Evolutionary conservation across 2,329 filamentous ascomycete species (phyloP), one percentile per base, ranked within the genome.

Genomic region (Dissoconium aciculare): DNA sequence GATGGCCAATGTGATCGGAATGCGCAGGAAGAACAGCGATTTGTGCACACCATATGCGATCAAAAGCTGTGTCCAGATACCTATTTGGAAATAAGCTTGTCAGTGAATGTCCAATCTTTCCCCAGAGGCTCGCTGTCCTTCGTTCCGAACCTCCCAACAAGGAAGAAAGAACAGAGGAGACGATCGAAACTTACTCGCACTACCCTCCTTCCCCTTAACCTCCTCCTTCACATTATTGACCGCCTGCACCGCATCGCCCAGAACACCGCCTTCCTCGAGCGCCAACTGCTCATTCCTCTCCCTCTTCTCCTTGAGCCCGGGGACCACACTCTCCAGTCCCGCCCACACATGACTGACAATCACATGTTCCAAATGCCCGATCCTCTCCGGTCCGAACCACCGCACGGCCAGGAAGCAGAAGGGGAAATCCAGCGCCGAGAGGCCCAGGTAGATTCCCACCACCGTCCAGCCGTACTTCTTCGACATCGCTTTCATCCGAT

Each of bases 31-130:
- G 49, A 98, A 94, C 56, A 95, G 83, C 45, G 80, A 91, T 62
- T 98, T 98, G 66, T 98, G 89, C 35, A 98, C 82, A 15, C 87
- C 87, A 51, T 98, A 98, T 9, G 89, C 89, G 28, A 98, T 68
- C 11, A 82, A 84, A 16, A 98, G 63, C 52, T 94, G 84, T 5
- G 89, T 95, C 71, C 72, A 77, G 30, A 78, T 61, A 47, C 70
- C 72, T 77, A 30, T 11, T n/a, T n/a, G n/a, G n/a, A n/a, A n/a
- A 29, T 13, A 26, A 15, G 26, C 15, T 27, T 36, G 35, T 42
- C 36, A 38, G 43, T 33, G 26, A 28, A 14, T 23, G 25, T 16
- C 13, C n/a, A n/a, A n/a, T n/a, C n/a, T n/a, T n/a, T n/a, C n/a
- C n/a, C n/a, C n/a, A n/a, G n/a, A n/a, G n/a, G n/a, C n/a, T n/a